phyloP scores from a whole-genome alignment of 2,329 filamentous ascomycete species.

The Fusarium sp. region DNA sequence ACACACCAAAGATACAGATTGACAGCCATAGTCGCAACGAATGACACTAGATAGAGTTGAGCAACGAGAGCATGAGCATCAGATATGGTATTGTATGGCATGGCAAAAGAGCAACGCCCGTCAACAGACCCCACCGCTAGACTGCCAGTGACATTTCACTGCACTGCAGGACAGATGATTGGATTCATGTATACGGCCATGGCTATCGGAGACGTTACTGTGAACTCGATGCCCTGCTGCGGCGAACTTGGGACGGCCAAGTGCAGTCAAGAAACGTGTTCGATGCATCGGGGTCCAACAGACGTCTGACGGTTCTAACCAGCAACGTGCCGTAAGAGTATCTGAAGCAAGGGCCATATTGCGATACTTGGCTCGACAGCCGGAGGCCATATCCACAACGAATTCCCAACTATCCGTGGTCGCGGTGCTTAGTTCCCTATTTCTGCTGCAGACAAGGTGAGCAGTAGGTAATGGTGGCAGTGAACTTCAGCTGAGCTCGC shows the following conservation, averaged over 20 bases:
- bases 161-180: constrained; percentile 9
- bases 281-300: constrained; percentile 10
- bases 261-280: constrained; percentile 1
- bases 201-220: constrained; percentile 1
- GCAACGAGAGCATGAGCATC: constrained; percentile 9
- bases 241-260: constrained; percentile 13
- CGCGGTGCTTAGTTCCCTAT: constrained; percentile 20
- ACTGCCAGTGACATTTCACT: constrained; percentile 31
- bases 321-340: constrained; percentile 20
- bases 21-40: constrained; percentile 2
- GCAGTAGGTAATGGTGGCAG: constrained; percentile 12
- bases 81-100: constrained; percentile 1
- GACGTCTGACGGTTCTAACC: constrained; percentile 9
- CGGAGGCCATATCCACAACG: constrained; percentile 19
- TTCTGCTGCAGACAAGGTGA: constrained; percentile 30
- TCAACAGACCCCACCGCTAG: constrained; percentile 21
- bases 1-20: constrained; percentile 9
- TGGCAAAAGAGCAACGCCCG: constrained; percentile 8
- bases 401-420: constrained; percentile 18
- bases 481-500: constrained; percentile 29
- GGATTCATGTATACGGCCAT: constrained; percentile 3
- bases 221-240: constrained; percentile 9
- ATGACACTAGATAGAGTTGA: constrained; percentile 2
- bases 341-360: constrained; percentile 21
- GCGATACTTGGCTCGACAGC: constrained; percentile 23